Conservation (phyloP, 768 basidiomycete species). For the Leccinum uliginosum region DNA sequence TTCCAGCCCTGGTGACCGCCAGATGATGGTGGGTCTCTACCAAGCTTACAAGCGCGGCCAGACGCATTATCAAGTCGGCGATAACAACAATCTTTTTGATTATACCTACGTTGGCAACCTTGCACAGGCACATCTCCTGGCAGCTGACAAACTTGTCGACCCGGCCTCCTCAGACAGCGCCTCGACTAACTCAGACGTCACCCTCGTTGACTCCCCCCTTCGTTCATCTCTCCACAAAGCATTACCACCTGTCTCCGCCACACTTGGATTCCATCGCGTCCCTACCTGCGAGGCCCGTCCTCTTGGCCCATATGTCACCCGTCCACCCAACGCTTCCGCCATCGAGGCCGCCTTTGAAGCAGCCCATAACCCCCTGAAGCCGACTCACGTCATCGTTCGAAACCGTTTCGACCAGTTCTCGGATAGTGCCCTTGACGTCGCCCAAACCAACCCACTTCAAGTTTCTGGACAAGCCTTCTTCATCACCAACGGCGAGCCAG, state of each 20-base stretch:
- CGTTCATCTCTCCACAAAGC: constrained; percentile 43
- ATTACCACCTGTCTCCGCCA: constrained; percentile 58
- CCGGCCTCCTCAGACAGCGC: constrained; percentile 37
- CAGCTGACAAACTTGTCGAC: constrained; percentile 75
- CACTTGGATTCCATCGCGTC: constrained; percentile 59
- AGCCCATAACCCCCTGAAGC: constrained; percentile 33
- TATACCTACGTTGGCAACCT: constrained; percentile 97
- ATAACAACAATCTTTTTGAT: constrained; percentile 91
- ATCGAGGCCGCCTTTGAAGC: constrained; percentile 55
- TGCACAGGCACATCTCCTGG: constrained; percentile 89
- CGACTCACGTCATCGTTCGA: constrained; percentile 56
- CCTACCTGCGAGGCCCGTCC: constrained; percentile 82
- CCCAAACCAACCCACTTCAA: constrained; percentile 54
- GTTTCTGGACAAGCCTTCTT: constrained; percentile 94
- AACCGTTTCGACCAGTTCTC: constrained; percentile 82
- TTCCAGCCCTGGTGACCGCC: constrained; percentile 83
- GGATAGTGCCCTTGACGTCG: constrained; percentile 48
- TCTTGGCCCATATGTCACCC: constrained; percentile 73
- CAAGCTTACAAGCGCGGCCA: constrained; percentile 76
- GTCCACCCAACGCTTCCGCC: constrained; percentile 51
- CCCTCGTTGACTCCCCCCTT: constrained; percentile 40
- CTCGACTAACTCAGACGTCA: constrained; percentile 26
- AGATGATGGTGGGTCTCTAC: constrained; percentile 75
- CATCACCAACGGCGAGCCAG: constrained; percentile 95
- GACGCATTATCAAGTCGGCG: constrained; percentile 90